Evolutionary conservation across 805 yeast genomes (phyloP).

Genomic region (Suhomyces sp.): DNA sequence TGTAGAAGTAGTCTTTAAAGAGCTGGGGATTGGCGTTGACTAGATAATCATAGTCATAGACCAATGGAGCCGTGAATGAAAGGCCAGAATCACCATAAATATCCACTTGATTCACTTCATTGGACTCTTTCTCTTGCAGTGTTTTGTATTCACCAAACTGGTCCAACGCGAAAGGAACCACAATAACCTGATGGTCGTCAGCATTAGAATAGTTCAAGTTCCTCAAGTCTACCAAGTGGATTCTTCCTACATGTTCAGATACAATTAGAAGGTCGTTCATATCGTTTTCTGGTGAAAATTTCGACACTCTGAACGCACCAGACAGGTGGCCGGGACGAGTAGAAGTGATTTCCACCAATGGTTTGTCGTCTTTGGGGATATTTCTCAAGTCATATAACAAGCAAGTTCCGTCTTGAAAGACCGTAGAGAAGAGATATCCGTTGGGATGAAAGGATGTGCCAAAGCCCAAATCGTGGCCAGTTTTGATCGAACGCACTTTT

Average conservation of each 20-base stretch:
- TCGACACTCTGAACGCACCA: conserved; percentile 68
- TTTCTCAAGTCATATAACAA: conserved; percentile 75
- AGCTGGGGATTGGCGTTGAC: conserved; percentile 34
- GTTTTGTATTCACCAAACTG: conserved; percentile 30
- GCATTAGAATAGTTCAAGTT: conserved; percentile 38
- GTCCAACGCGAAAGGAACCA: conserved; percentile 54
- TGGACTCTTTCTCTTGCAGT: neutral
- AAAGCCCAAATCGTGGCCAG: conserved; percentile 75
- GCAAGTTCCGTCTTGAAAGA: conserved; percentile 84
- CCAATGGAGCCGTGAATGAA: conserved; percentile 31
- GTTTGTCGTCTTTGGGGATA: conserved; percentile 31
- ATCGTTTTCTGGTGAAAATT: conserved; percentile 48
- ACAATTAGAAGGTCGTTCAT: conserved; percentile 74
- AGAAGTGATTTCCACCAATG: conserved; percentile 55
- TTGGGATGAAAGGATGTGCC: conserved; percentile 78
- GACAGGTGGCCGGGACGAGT: conserved; percentile 53
- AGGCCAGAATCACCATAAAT: neutral
- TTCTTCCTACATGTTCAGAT: conserved; percentile 82
- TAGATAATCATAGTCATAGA: conserved; percentile 41
- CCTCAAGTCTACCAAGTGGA: conserved; percentile 80
- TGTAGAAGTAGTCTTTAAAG: conserved; percentile 34
- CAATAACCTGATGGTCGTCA: conserved; percentile 70
- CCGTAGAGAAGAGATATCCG: conserved; percentile 69
- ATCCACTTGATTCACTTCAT: neutral
- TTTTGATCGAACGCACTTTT: conserved; percentile 43